These are phyloP conservation scores for Phaseolus lunatus DNA, from an alignment of 306 rosid genomes.

Conservation along the genomic window DNA sequence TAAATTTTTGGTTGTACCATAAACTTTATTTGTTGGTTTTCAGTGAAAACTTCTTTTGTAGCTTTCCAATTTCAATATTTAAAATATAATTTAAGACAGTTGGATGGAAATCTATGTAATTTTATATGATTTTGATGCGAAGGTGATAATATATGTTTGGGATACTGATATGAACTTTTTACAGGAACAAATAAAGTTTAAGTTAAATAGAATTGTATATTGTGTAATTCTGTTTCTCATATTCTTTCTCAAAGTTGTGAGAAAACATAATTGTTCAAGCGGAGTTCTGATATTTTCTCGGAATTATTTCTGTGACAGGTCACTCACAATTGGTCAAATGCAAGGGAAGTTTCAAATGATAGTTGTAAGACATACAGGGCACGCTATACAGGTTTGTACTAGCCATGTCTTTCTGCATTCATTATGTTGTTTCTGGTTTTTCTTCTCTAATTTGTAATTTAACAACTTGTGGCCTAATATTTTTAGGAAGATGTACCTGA, in stretches of 20 bases:
- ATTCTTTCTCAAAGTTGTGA: neutral
- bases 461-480: slow-evolving; percentile 35
- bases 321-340: slow-evolving; percentile 99
- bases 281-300: slow-evolving; percentile 41
- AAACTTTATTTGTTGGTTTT: slow-evolving; percentile 25
- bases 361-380: slow-evolving; percentile 89
- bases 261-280: slow-evolving; percentile 34
- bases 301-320: slow-evolving; percentile 57
- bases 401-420: slow-evolving; percentile 24
- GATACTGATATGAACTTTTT: slow-evolving; percentile 13
- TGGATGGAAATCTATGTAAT: slow-evolving; percentile 8
- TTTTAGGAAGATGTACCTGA: slow-evolving; percentile 95
- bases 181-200: neutral
- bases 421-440: slow-evolving; percentile 6
- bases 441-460: slow-evolving; percentile 32
- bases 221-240: slow-evolving; percentile 12
- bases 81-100: slow-evolving; percentile 15
- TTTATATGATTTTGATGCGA: neutral
- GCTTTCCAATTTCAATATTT: slow-evolving; percentile 24
- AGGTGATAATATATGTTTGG: slow-evolving; percentile 19
- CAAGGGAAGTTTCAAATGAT: slow-evolving; percentile 99
- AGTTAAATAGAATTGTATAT: slow-evolving; percentile 5
- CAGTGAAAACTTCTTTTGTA: neutral
- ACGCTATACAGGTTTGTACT: slow-evolving; percentile 84
- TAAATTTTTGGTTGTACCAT: slow-evolving; percentile 19